Evolutionary conservation across 2,329 filamentous ascomycete genomes (phyloP), one percentile per base, ranked within the genome.

Genomic region (Tothia fuscella): DNA sequence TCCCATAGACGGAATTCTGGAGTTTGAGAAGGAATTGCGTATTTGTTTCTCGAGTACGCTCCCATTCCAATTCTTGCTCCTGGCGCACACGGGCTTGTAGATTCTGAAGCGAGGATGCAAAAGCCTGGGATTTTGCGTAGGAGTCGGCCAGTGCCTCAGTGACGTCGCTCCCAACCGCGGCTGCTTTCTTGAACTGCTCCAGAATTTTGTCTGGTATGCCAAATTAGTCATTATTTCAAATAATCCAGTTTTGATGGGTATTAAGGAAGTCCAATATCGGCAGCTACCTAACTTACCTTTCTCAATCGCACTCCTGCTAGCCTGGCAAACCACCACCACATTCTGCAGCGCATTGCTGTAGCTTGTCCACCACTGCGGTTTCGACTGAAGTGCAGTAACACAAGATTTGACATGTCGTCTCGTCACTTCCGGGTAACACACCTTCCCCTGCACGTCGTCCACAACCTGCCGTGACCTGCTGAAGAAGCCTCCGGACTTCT

Each of bases 301-400:
- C 44, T 80, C 75, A 12, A 72, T 66, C 40, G 76, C 70, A 31
- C 67, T 59, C 28, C 76, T 67, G 31, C 72, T 69, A 21, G 75
- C 74, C 47, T 77, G 70, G 48, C 78, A 82, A 49, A 81, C 73
- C 14, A 75, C 58, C 32, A 74, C 61, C 2, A 75, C 75, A 48
- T 77, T 76, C 43, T 78, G 72, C 42, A 68, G 65, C 44, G 66
- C 72, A 54, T 77, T 78, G 49, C 72, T 74, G 59, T 76, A 82
- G 19, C 74, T 79, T 2, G 68, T 78, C 76, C 76, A 81, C 53
- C 66, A 71, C 33, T 76, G 74, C 1, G 70, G 65, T 19, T 68
- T 64, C 14, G 66, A 65, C 34, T 71, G 68, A 2, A 82, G 56
- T 4, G 66, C 66, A 34, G 59, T 63, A 4, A 78, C 57, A 49